Base-by-base conservation (phyloP, 306 rosid species). In the Canavalia gladiata region DNA sequence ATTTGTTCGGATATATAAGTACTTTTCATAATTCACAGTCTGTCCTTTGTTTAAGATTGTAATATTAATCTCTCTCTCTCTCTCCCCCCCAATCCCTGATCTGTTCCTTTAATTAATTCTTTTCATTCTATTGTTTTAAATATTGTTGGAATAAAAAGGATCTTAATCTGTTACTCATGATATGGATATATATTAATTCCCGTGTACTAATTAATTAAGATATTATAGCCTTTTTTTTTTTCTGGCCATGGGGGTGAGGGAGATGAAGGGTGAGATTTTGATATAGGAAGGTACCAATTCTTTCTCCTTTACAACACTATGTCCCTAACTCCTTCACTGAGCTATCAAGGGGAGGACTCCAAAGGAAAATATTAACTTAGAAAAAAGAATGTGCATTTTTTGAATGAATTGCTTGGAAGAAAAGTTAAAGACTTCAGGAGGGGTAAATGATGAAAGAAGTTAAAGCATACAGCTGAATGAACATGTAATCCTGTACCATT, bases 391-490 rank as follows among this genome's bases (percentile, higher is more conserved):
- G 18, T 0, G 60, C 13, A 7, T 33, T 34, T 51, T 34, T 50
- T 7, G n/a, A 33, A 31, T 51, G 31, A 52, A 72, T 64, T 72
- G 35, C 69, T 69, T 47, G 30, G 28, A 69, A 69, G 60, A 71
- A 71, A 46, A 50, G 51, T 54, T 73, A 1, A 71, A 6, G 50
- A 41, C n/a, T 33, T 71, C 29, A 6, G 0, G 57, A 41, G 13
- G 28, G n/a, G 25, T 52, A 29, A 68, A 68, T 29, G 9, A 30
- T 13, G 51, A 41, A 45, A 45, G 25, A 45, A 29, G 29, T 51
- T 68, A 47, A 69, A 46, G 74, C 25, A n/a, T 25, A 69, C 8
- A 30, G 41, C 47, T 5, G 62, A 56, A 28, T 56, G 25, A 56
- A 3, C 10, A 1, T 28, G 35, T 7, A 28, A 9, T 49, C 25